Base-by-base conservation (phyloP, 1,139 yeast species). In the Diutina neorugosa region DNA sequence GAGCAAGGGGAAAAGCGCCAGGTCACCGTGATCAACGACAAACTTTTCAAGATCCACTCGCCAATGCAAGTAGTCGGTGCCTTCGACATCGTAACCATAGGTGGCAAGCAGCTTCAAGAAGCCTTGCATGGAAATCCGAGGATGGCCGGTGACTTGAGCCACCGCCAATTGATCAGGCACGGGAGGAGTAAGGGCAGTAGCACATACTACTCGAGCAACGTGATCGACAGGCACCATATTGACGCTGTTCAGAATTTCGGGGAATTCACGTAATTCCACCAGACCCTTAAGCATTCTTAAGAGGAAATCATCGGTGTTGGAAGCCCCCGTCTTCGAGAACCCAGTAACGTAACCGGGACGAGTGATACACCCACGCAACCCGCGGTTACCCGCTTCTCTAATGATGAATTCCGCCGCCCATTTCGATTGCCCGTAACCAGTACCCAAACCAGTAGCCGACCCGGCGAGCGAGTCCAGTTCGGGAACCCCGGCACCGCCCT, bases 151-250 rank as follows among this genome's bases (percentile, higher is more conserved):
- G n/a, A 93, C 97, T 53, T 93, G 98, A 1, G 91, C 93, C 52
- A 93, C 98, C 1, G 81, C 70, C 50, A 88, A 69, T 51, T 70
- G 76, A 18, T 65, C 65, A 5, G 62, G 55, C 37, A 64, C 65
- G 42, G 94, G 89, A 40, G 96, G 95, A 60, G 81, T 80, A 59
- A 93, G 75, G 0, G 96, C 85, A 37, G 94, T 73, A 1, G 98
- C 90, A 53, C 84, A 87, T 40, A 85, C 89, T 23, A 90, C 88
- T 54, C 96, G 80, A 1, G 98, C 98, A 59, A 93, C 98, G 62
- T 93, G 98, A 62, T 93, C 98, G 42, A 93, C 98, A 3, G 98
- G 98, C 21, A 90, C 97, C 89, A 91, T 90, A 67, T 94, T 94
- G 51, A 91, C 96, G 52, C 84, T 80, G 71, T 93, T 93, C 61